Percentiles rank a stretch among this genome's conserved stretches.
Evolutionary conservation across 305 asterid species (phyloP).

Genomic region (Solanum aculeatissimum): DNA sequence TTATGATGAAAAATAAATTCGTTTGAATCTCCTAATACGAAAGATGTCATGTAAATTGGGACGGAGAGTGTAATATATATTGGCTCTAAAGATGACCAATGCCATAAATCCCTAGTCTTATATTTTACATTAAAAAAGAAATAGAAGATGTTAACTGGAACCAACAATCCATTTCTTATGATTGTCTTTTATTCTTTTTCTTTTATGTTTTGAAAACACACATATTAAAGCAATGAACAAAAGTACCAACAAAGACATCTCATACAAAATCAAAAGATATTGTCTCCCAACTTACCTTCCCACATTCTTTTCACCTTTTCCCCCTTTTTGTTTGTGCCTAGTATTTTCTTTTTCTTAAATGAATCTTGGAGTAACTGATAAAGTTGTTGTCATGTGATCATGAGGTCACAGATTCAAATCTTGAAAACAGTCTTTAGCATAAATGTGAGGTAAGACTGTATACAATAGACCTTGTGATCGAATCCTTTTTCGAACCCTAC

Average conservation of each 20-base stretch:
- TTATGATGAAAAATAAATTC: too few species aligned
- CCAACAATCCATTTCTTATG: conserved; percentile 20
- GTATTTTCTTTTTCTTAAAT: neutral
- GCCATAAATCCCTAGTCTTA: neutral
- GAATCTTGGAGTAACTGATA: too few species aligned
- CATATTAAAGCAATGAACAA: conserved; percentile 20
- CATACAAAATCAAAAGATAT: conserved; percentile 30
- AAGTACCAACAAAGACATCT: conserved; percentile 20
- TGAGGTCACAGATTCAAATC: rapidly evolving
- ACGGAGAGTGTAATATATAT: neutral
- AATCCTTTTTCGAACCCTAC: rapidly evolving
- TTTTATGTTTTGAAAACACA: conserved; percentile 22
- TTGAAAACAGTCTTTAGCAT: rapidly evolving
- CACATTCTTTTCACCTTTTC: conserved; percentile 18
- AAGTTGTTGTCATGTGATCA: too few species aligned
- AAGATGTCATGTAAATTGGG: too few species aligned
- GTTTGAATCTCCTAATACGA: too few species aligned
- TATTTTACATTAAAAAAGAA: neutral
- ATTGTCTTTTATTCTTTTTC: conserved; percentile 17
- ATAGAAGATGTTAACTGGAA: conserved; percentile 34
- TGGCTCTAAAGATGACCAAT: neutral
- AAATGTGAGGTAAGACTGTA: too few species aligned
- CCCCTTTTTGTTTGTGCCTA: neutral
- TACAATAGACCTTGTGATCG: too few species aligned
- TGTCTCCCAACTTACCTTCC: conserved; percentile 29